Conservation (phyloP, 2,329 filamentous ascomycete genomes). For the Chrysoporthe cubensis region DNA sequence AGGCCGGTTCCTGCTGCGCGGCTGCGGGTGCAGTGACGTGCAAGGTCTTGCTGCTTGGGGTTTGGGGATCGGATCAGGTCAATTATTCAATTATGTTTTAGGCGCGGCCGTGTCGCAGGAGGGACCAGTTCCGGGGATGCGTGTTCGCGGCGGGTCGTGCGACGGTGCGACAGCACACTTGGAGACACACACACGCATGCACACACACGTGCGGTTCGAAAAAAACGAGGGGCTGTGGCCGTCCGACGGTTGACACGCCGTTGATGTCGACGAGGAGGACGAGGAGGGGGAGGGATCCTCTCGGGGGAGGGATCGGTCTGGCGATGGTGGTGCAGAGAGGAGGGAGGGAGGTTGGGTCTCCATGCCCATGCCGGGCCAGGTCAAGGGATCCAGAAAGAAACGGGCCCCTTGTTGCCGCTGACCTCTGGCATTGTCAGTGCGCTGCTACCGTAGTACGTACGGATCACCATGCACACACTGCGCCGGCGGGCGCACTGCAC, state of each 20-base stretch:
- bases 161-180: not conserved
- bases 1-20: not conserved
- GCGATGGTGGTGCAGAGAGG: slow-evolving; percentile 1
- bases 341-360: slow-evolving; percentile 12
- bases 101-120: slow-evolving; percentile 16
- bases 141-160: not conserved
- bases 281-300: not conserved
- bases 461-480: not conserved
- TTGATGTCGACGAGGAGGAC: slow-evolving; percentile 8
- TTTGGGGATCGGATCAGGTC: not conserved
- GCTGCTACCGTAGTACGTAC: not conserved
- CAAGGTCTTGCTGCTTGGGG: not conserved
- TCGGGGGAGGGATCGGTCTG: slow-evolving; percentile 10
- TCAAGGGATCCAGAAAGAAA: slow-evolving; percentile 11
- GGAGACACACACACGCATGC: not conserved
- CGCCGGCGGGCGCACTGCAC: not conserved
- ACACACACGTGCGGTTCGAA: not conserved
- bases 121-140: not conserved
- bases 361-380: not conserved
- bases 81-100: slow-evolving; percentile 11
- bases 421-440: not conserved
- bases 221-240: slow-evolving; percentile 4
- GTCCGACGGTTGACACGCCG: slow-evolving; percentile 5
- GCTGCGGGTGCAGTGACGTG: not conserved
- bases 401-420: not conserved